Conservation (phyloP, 148 eudicot species). For the Rhododendron simsii region DNA sequence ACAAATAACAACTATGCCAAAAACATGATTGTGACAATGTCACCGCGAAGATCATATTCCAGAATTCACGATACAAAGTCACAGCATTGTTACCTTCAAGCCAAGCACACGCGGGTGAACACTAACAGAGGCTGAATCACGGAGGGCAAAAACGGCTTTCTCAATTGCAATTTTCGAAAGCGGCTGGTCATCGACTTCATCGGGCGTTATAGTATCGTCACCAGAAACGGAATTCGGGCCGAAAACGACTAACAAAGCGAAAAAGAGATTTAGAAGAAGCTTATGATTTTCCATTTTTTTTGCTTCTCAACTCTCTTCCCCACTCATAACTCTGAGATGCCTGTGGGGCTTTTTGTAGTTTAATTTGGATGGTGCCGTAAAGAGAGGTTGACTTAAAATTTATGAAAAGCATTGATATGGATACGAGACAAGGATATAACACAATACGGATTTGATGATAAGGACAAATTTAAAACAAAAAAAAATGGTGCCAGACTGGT, state of each 20-base stretch:
- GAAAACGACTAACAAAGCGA: neutral
- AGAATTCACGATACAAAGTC: neutral
- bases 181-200: no score
- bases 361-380: neutral
- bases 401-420: no score
- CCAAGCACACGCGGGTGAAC: slow-evolving; percentile 47
- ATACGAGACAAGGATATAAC: no score
- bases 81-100: neutral
- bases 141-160: slow-evolving; percentile 23
- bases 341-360: neutral
- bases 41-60: no score
- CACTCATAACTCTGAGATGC: neutral
- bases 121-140: slow-evolving; percentile 27
- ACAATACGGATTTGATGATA: no score
- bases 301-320: neutral
- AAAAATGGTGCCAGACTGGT: no score
- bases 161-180: slow-evolving; percentile 25
- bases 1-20: no score
- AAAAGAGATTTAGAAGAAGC: neutral
- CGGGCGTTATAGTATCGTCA: neutral
- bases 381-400: neutral
- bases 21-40: no score
- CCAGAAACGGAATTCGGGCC: neutral
- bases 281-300: neutral
- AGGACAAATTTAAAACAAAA: no score